A percentile compares a stretch with the other conserved stretches of the same genome.
phyloP scores from a whole-genome alignment of 768 basidiomycete genomes.

The Peribolospora baueri region DNA sequence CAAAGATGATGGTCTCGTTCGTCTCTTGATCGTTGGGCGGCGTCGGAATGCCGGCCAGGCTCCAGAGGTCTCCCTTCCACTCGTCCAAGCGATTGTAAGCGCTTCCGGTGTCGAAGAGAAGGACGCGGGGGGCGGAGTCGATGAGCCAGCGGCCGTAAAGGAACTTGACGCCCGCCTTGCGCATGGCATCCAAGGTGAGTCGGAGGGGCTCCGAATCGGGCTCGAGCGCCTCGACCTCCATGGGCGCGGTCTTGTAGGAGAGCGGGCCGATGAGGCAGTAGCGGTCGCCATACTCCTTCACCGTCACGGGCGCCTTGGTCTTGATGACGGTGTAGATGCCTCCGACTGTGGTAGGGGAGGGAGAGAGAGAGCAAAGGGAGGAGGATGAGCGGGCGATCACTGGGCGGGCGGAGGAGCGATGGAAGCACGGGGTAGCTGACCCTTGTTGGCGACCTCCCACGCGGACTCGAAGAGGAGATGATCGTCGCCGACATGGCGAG shows the following conservation, averaged over 20 bases:
- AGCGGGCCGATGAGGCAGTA: constrained; percentile 95
- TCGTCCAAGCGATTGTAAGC: constrained; percentile 74
- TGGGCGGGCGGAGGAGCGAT: background rate
- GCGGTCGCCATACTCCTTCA: constrained; percentile 79
- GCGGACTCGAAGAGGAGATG: constrained; percentile 80
- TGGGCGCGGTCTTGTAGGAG: constrained; percentile 89
- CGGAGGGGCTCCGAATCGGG: constrained; percentile 35
- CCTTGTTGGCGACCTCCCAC: constrained; percentile 74
- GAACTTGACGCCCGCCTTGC: constrained; percentile 66
- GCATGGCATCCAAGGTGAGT: constrained; percentile 57
- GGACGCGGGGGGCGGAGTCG: constrained; percentile 81
- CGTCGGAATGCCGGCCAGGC: constrained; percentile 86
- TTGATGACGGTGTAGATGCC: constrained; percentile 99
- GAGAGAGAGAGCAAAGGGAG: background rate
- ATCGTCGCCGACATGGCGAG: constrained; percentile 19
- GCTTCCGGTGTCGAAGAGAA: constrained; percentile 85
- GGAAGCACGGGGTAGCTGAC: background rate
- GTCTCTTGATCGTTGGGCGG: constrained; percentile 94
- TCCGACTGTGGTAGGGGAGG: constrained; percentile 31
- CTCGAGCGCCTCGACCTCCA: constrained; percentile 92
- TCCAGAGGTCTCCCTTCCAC: constrained; percentile 98
- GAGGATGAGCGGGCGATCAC: background rate
- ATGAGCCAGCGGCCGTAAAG: constrained; percentile 97
- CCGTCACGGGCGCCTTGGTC: constrained; percentile 95
- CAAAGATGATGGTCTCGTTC: constrained; percentile 92